Base-by-base conservation (phyloP, 1,139 yeast genomes). In the Suhomyces maxii region DNA sequence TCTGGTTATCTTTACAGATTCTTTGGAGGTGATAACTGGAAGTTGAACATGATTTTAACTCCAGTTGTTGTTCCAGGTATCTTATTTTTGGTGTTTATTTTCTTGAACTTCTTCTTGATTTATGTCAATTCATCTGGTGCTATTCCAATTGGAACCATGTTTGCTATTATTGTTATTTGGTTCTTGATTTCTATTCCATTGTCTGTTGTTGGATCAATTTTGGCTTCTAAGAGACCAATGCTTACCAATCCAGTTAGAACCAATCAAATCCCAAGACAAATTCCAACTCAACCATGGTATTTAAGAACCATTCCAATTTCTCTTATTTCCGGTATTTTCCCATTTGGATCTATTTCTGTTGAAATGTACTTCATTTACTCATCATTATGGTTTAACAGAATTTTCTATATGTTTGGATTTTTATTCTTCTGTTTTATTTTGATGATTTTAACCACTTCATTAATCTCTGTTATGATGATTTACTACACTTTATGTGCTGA, bases 351-450 rank as follows among this genome's bases (percentile, higher is more conserved):
- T 14, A 87, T 91, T 59, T 90, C 96, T 10, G 96, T 93, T 46
- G 98, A 93, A 68, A 82, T 95, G 79, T 91, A 89, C 68, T 93
- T 91, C 70, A 79, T 80, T 52, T 83, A 87, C 71, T 81, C 90
- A 47, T 90, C 97, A 30, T 73, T 93, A 55, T 93, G 99, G 99
- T 90, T 89, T 69, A 91, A 89, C 76, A 81, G 89, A 65, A 84
- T 93, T 53, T 93, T 84, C 73, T 93, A 91, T 74, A 93, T 93
- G 98, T 93, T 93, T 76, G 99, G 99, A 23, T 93, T 93, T 76
- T 75, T 93, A 58, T 89, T 93, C 67, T 83, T 91, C 69, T 90
- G 97, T 59, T 84, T 89, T 63, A 56, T 86, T 25, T 76, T 93
- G 61, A 86, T 90, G 89, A 72, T 89, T 12, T 62, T 87, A 58